Percentiles rank a stretch among this genome's conserved stretches.
These are phyloP conservation scores for Hamigera avellanea DNA, from an alignment of 495 filamentous ascomycete species.

Conservation along the genomic window DNA sequence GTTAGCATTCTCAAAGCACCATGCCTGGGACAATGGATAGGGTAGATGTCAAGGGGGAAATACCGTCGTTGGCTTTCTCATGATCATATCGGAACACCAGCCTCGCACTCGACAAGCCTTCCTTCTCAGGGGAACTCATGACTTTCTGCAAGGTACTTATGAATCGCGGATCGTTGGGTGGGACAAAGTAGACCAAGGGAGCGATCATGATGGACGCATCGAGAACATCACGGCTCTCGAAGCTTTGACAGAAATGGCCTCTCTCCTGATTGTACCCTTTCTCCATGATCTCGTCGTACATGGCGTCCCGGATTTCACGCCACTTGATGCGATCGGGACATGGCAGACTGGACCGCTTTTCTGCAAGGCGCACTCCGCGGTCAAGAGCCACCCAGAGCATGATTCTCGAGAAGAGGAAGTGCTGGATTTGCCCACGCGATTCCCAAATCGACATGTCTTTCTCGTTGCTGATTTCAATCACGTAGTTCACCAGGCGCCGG, in stretches of 20 bases:
- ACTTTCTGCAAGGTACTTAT: slow-evolving; percentile 57
- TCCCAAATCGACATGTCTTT: slow-evolving; percentile 76
- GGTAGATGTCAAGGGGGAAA: neutral
- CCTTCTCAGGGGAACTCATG: slow-evolving; percentile 53
- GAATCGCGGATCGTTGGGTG: slow-evolving; percentile 62
- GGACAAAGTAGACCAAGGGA: slow-evolving; percentile 63
- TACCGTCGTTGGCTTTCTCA: slow-evolving; percentile 51
- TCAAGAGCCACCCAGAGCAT: slow-evolving; percentile 72
- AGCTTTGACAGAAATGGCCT: slow-evolving; percentile 58
- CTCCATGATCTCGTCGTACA: slow-evolving; percentile 65
- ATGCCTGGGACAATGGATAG: no score
- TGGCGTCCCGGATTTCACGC: slow-evolving; percentile 46
- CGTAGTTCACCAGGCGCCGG: slow-evolving; percentile 44
- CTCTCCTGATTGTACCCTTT: slow-evolving; percentile 53
- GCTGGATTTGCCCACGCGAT: slow-evolving; percentile 57
- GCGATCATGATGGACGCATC: slow-evolving; percentile 63
- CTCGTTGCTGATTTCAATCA: slow-evolving; percentile 33
- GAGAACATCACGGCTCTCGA: slow-evolving; percentile 52
- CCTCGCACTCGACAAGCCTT: slow-evolving; percentile 58
- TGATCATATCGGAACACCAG: slow-evolving; percentile 64
- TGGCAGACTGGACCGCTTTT: slow-evolving; percentile 53
- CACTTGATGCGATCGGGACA: slow-evolving; percentile 54
- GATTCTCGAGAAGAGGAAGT: slow-evolving; percentile 63
- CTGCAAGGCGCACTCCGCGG: slow-evolving; percentile 55
- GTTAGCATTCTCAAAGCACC: no score